These are phyloP conservation scores for Fusarium vanettenii DNA, from an alignment of 2,329 filamentous ascomycete genomes.

Conservation along the genomic window DNA sequence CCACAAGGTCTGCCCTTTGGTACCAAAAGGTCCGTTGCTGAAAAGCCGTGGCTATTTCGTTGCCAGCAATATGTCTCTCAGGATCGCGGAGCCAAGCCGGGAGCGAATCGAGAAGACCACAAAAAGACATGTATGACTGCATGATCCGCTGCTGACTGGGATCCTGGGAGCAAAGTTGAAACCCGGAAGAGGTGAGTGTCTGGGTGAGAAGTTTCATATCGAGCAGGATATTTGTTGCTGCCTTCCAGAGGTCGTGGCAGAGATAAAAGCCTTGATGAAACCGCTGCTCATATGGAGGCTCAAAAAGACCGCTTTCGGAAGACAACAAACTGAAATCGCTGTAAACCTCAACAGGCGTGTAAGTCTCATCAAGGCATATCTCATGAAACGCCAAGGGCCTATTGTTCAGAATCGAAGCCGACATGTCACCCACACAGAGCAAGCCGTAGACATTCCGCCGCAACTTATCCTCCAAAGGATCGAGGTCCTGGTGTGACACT, in stretches of 20 bases:
- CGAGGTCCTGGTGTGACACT: slow-evolving; percentile 1
- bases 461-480: slow-evolving; percentile 11
- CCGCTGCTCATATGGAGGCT: slow-evolving; percentile 2
- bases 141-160: slow-evolving; percentile 8
- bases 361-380: not conserved
- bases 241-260: slow-evolving; percentile 8
- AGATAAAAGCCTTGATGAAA: slow-evolving; percentile 12
- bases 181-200: not conserved
- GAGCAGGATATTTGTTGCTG: slow-evolving; percentile 5
- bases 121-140: slow-evolving; percentile 20
- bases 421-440: slow-evolving; percentile 12
- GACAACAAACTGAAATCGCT: not conserved
- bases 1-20: slow-evolving; percentile 14
- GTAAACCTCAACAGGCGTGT: not conserved
- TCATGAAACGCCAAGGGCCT: slow-evolving; percentile 11
- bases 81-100: slow-evolving; percentile 16
- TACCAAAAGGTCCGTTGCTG: slow-evolving; percentile 17
- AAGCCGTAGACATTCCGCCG: slow-evolving; percentile 3
- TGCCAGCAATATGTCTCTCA: not conserved
- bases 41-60: not conserved
- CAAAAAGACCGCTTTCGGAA: not conserved
- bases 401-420: slow-evolving; percentile 19
- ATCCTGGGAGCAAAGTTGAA: not conserved
- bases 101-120: slow-evolving; percentile 8
- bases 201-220: slow-evolving; percentile 9